Conservation (phyloP, 1,284 basidiomycete genomes). For the Austroboletus niveus region DNA sequence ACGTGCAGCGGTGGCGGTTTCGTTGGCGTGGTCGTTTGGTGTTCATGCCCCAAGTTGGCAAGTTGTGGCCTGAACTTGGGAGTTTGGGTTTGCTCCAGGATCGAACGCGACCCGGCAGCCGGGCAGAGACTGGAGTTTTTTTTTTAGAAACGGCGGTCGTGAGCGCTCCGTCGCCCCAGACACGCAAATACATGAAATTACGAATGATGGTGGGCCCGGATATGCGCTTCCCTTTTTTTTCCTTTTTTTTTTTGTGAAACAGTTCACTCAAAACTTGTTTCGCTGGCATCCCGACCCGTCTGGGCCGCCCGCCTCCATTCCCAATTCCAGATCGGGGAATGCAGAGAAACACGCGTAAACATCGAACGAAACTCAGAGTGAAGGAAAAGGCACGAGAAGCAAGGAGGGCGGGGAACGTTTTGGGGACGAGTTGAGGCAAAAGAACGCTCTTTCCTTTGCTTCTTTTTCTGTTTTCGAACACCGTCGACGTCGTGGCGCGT, state of each 20-base stretch:
- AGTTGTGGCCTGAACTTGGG: no score
- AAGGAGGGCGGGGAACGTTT: neutral
- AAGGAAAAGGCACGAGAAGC: neutral
- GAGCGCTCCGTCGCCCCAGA: neutral
- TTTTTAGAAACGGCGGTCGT: no score
- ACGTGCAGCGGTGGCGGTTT: no score
- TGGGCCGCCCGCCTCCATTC: neutral
- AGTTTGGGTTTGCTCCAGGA: no score
- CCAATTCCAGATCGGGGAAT: conserved; percentile 7
- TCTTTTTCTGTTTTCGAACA: neutral
- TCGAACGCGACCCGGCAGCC: no score
- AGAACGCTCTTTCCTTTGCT: neutral
- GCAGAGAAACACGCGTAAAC: neutral
- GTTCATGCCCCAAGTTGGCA: no score
- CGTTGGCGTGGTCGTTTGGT: no score
- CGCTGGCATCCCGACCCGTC: neutral
- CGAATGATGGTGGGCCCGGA: neutral
- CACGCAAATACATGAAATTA: neutral
- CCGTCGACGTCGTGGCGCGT: neutral
- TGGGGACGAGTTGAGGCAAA: conserved; percentile 1
- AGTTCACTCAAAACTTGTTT: neutral
- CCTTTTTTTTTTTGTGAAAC: neutral
- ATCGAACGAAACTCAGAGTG: neutral
- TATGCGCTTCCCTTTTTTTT: neutral
- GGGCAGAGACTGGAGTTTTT: no score